Evolutionary conservation across 164 flowering plant species (phyloP).

Genomic region (Annona squamosa): DNA sequence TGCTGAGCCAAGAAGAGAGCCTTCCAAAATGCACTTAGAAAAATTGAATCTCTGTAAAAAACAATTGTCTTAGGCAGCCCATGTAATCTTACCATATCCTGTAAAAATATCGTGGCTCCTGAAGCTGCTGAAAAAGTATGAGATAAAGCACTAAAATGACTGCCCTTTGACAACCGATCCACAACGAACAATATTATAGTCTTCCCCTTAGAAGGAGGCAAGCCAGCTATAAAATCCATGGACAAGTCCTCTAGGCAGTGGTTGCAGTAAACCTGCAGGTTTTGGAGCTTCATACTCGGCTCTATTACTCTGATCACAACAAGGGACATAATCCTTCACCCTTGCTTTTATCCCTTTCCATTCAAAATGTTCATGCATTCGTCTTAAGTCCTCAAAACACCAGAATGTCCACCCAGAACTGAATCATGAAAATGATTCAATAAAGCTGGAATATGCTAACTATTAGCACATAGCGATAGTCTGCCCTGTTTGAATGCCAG

Average conservation of each 20-base stretch:
- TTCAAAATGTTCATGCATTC: background rate
- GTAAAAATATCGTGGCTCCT: background rate
- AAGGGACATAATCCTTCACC: background rate
- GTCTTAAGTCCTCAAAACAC: background rate
- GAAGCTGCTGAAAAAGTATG: background rate
- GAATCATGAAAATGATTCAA: background rate
- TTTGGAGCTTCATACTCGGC: background rate
- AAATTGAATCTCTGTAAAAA: background rate
- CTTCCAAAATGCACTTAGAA: background rate
- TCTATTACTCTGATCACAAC: background rate
- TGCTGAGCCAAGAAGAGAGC: background rate
- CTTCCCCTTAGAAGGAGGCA: background rate
- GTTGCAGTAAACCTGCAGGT: background rate
- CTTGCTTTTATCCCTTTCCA: background rate
- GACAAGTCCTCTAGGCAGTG: background rate
- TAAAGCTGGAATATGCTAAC: background rate
- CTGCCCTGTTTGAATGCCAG: background rate
- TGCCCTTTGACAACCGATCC: background rate
- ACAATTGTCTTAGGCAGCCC: background rate
- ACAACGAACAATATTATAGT: background rate
- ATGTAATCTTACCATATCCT: background rate
- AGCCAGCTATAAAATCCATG: background rate
- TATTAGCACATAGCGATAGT: background rate
- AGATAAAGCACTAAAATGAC: background rate
- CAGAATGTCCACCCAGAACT: background rate